Percentiles rank a stretch among this genome's conserved stretches.
Evolutionary conservation across 208 protist genomes (phyloP).

Genomic region (Chromosphaera perkinsii): DNA sequence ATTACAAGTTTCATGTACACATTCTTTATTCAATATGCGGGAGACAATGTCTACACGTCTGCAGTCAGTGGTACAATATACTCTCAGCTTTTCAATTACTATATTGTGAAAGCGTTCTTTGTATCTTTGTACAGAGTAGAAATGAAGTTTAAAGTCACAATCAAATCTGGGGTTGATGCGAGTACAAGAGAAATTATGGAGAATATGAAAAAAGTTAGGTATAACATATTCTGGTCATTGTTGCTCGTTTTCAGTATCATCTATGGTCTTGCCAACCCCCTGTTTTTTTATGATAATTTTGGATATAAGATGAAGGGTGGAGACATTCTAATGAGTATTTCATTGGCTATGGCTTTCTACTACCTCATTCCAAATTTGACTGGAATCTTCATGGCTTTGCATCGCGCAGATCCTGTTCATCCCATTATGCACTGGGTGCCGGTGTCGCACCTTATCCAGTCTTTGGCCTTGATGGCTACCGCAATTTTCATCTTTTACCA

Average conservation of each 20-base stretch:
- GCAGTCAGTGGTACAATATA: slow-evolving; percentile 1
- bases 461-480: too few species aligned
- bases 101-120: background rate
- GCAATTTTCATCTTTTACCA: too few species aligned
- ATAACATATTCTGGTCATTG: background rate
- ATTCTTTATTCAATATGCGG: too few species aligned
- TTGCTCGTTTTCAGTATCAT: background rate
- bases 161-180: background rate
- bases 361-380: background rate
- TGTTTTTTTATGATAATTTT: background rate
- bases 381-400: background rate
- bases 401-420: background rate
- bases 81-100: background rate
- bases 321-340: background rate
- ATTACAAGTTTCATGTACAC: background rate
- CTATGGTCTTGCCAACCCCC: background rate
- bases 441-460: background rate
- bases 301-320: background rate
- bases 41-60: too few species aligned
- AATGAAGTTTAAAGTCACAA: background rate
- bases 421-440: background rate
- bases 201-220: background rate
- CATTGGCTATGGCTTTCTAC: background rate
- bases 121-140: background rate
- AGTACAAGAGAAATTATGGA: background rate